Evolutionary conservation across 306 rosid genomes (phyloP).

Genomic region (Dalbergia cochinchinensis): DNA sequence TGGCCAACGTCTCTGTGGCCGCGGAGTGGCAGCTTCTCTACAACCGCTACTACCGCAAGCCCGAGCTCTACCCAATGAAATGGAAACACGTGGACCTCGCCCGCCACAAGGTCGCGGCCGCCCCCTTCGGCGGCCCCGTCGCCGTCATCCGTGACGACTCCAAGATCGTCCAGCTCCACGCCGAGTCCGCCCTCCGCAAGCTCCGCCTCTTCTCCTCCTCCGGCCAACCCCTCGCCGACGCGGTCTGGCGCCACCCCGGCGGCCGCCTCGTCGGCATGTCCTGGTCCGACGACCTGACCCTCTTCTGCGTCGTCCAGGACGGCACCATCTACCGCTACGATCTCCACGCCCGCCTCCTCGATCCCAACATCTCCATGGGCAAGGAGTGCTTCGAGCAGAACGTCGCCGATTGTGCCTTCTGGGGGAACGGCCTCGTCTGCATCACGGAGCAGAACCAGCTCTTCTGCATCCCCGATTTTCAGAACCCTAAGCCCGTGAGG

Average conservation of each 20-base stretch:
- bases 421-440: conserved; percentile 90
- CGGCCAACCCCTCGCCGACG: conserved; percentile 73
- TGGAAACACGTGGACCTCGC: conserved; percentile 89
- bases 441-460: conserved; percentile 74
- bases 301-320: conserved; percentile 86
- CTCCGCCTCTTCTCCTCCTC: conserved; percentile 88
- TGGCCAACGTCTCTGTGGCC: conserved; percentile 95
- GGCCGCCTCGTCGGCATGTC: conserved; percentile 81
- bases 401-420: conserved; percentile 85
- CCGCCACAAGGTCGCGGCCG: conserved; percentile 91
- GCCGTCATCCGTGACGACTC: conserved; percentile 98
- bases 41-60: conserved; percentile 92
- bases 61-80: conserved; percentile 76
- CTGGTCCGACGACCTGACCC: conserved; percentile 90
- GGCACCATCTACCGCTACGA: conserved; percentile 88
- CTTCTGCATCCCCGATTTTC: conserved; percentile 78
- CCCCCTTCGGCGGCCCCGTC: conserved; percentile 91
- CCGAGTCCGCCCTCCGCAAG: conserved; percentile 94
- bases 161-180: conserved; percentile 96
- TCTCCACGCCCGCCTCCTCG: conserved; percentile 70
- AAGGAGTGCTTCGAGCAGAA: conserved; percentile 85
- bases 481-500: conserved; percentile 61
- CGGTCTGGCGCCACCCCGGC: conserved; percentile 89
- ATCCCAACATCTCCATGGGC: conserved; percentile 83
- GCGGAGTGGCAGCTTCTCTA: conserved; percentile 99